Percentiles rank a stretch among this genome's conserved stretches.
Conservation (phyloP, 2,329 filamentous ascomycete species). For the Apiospora sp. region DNA sequence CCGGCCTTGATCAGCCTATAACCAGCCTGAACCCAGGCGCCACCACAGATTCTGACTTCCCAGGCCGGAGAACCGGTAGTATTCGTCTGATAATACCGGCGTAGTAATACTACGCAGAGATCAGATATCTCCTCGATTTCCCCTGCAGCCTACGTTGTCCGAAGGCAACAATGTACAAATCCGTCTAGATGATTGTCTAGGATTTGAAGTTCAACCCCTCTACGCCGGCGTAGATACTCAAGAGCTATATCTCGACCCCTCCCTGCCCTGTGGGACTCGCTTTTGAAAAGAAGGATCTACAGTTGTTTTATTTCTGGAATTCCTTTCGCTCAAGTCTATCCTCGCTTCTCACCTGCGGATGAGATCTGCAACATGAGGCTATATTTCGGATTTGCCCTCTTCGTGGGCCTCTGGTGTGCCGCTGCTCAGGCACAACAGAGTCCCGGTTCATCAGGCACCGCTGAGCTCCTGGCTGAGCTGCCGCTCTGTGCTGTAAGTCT, state of each 20-base stretch:
- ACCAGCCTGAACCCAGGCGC: conserved; percentile 2
- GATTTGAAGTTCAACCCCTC: neutral
- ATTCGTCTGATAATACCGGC: conserved; percentile 13
- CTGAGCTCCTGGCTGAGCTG: conserved; percentile 31
- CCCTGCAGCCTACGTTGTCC: neutral
- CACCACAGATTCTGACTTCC: neutral
- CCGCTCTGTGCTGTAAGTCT: conserved; percentile 44
- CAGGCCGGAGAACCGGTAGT: neutral
- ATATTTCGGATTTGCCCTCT: neutral
- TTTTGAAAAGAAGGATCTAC: conserved; percentile 1
- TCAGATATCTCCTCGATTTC: conserved; percentile 6
- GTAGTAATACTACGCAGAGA: neutral
- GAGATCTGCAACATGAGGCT: conserved; percentile 5
- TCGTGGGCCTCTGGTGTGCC: conserved; percentile 2
- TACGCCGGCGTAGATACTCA: conserved; percentile 13
- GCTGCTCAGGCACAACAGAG: neutral
- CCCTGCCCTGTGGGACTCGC: neutral
- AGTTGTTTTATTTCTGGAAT: neutral
- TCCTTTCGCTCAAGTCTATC: neutral
- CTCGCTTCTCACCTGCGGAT: neutral
- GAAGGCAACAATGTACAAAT: neutral
- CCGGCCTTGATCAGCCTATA: neutral
- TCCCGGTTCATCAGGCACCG: neutral
- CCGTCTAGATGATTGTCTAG: neutral
- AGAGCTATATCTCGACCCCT: neutral